Evolutionary conservation across 495 filamentous ascomycete genomes (phyloP), one percentile per base, ranked within the genome.

Genomic region (Talaromyces stipitatus): DNA sequence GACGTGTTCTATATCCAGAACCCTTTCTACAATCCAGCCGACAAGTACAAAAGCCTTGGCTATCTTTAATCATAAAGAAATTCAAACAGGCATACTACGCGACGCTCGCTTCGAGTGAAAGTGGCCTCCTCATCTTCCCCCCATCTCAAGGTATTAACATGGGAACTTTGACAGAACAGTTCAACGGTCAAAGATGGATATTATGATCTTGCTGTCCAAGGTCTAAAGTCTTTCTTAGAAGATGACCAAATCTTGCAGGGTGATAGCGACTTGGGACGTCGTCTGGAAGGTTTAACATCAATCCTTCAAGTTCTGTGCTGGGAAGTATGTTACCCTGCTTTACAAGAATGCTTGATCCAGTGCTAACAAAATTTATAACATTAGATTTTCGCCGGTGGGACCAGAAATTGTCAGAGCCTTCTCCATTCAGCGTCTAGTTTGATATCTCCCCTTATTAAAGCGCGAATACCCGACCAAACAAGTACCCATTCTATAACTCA

Each of bases 1-100:
- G 38, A 56, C 51, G 57, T 61, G 26, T 59, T 61, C 32, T 47
- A 26, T 26, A 23, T 18, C 9, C 43, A 47, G 9, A 12, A 23
- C 30, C 12, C 22, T 18, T 55, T 43, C 32, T 30, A 30, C 53
- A 55, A 23, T 18, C 53, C 53, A 26, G 23, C 24, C 30, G 53
- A 23, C n/a, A 24, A 43, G 12, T 26, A 43, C 6, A 43, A 32
- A 55, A 30, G 22, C 14, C 36, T 41, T 55, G 53, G 53, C 7
- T 55, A 4, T 55, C 24, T 41, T 45, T 30, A 43, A 36, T 55
- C 27, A 26, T 45, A 16, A 33, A 30, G 41, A 18, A 30, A 55
- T 29, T 24, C 53, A 55, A 55, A 36, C 41, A n/a, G 4, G 27
- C 53, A 14, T 55, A 55, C 30, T 43, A 55, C n/a, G 53, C 53